Evolutionary conservation across 352 stramenopile genomes (phyloP).

Genomic region (Paralagenidium karlingii): DNA sequence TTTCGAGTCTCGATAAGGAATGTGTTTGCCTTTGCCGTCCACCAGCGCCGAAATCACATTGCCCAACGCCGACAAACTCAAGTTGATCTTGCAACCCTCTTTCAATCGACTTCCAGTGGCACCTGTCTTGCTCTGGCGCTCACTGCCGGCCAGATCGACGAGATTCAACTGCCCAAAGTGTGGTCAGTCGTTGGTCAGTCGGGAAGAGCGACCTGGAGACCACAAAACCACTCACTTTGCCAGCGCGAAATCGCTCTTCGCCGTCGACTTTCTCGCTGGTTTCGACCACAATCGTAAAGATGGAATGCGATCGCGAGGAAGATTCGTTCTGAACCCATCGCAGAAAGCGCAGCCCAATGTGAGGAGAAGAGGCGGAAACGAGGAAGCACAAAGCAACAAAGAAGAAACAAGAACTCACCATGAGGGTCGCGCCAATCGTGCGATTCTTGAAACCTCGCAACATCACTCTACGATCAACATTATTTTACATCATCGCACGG

Average conservation of each 20-base stretch:
- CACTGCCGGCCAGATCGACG: conserved; percentile 68
- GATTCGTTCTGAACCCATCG: conserved; percentile 44
- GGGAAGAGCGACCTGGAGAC: background rate
- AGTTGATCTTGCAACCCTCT: conserved; percentile 83
- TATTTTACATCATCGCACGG: conserved; percentile 1
- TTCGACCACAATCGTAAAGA: conserved; percentile 78
- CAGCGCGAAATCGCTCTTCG: conserved; percentile 70
- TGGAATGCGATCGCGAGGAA: conserved; percentile 73
- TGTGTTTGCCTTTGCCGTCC: conserved; percentile 75
- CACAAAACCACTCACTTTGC: conserved; percentile 26
- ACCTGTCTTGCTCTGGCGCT: conserved; percentile 76
- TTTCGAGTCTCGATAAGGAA: conserved; percentile 88
- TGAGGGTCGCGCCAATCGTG: conserved; percentile 65
- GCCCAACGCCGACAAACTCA: conserved; percentile 60
- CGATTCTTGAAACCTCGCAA: conserved; percentile 73
- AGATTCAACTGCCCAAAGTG: conserved; percentile 44
- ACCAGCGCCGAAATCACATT: conserved; percentile 82
- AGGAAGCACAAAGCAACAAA: no score
- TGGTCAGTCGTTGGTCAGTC: background rate
- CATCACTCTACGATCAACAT: conserved; percentile 47
- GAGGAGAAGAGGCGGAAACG: no score
- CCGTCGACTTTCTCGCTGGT: conserved; percentile 62
- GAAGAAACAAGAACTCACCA: conserved; percentile 35
- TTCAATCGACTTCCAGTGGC: conserved; percentile 70
- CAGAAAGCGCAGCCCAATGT: background rate